Conservation (phyloP, 2,329 filamentous ascomycete species). For the Seiridium cupressi region DNA sequence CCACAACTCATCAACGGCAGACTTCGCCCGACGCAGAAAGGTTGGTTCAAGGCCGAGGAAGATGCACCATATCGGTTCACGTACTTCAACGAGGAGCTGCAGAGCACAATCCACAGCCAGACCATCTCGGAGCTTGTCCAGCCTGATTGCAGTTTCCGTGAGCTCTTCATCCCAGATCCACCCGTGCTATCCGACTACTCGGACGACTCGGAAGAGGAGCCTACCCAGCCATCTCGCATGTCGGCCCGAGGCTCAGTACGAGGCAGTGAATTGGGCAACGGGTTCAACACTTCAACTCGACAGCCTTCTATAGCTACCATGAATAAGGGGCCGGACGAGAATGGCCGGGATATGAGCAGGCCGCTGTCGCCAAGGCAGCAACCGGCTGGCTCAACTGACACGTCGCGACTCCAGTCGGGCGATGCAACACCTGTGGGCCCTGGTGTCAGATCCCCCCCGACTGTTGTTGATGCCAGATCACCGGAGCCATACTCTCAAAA, state of each 20-base stretch:
- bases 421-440: slow-evolving; percentile 9
- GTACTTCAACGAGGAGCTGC: slow-evolving; percentile 97
- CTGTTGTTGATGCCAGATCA: slow-evolving; percentile 21
- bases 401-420: slow-evolving; percentile 12
- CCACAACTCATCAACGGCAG: slow-evolving; percentile 90
- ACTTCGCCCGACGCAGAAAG: slow-evolving; percentile 73
- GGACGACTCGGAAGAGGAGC: slow-evolving; percentile 57
- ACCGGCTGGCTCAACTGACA: slow-evolving; percentile 16
- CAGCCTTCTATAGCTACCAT: slow-evolving; percentile 40
- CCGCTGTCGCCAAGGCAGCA: slow-evolving; percentile 24
- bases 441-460: slow-evolving; percentile 11
- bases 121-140: slow-evolving; percentile 92
- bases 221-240: slow-evolving; percentile 13
- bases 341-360: slow-evolving; percentile 24
- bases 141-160: slow-evolving; percentile 76
- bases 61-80: slow-evolving; percentile 94
- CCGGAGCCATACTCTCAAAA: slow-evolving; percentile 25
- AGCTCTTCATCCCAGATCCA: slow-evolving; percentile 89
- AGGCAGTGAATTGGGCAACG: slow-evolving; percentile 33
- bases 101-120: slow-evolving; percentile 93
- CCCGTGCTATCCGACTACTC: slow-evolving; percentile 71
- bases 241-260: slow-evolving; percentile 21
- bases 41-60: slow-evolving; percentile 85
- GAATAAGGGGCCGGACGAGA: slow-evolving; percentile 8
- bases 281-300: slow-evolving; percentile 41